A percentile compares a stretch with the other conserved stretches of the same genome.
These are phyloP conservation scores for Beta lomatogona DNA, from an alignment of 179 eudicot genomes.

Conservation along the genomic window DNA sequence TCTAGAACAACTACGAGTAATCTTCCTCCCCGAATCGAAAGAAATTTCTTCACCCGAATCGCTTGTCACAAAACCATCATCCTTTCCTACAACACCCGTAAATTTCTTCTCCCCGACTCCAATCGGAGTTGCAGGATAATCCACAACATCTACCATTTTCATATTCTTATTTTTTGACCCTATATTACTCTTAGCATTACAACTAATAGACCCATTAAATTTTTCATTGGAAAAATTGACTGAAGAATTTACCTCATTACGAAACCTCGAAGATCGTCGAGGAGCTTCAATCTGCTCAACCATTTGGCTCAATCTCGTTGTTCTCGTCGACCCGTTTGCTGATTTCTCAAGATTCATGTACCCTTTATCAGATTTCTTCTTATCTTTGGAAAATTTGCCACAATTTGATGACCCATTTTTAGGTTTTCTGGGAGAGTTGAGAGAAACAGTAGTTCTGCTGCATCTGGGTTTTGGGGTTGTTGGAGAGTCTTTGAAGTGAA, in stretches of 20 bases:
- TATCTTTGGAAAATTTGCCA: slow-evolving; percentile 10
- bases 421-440: not conserved
- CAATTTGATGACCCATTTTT: slow-evolving; percentile 8
- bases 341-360: slow-evolving; percentile 14
- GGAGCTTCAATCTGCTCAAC: slow-evolving; percentile 7
- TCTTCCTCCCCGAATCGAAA: slow-evolving; percentile 35
- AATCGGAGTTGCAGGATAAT: slow-evolving; percentile 25
- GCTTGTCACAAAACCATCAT: not conserved
- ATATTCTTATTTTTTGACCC: slow-evolving; percentile 12
- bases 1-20: slow-evolving; percentile 42
- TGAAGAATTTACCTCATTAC: slow-evolving; percentile 22
- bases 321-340: slow-evolving; percentile 31
- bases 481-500: slow-evolving; percentile 8
- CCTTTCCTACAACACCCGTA: not conserved
- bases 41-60: slow-evolving; percentile 10
- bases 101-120: slow-evolving; percentile 21
- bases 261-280: slow-evolving; percentile 48
- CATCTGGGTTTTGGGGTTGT: slow-evolving; percentile 29
- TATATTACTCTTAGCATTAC: not conserved
- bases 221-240: not conserved
- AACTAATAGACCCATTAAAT: not conserved
- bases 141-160: slow-evolving; percentile 7
- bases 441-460: slow-evolving; percentile 6
- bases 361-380: slow-evolving; percentile 13
- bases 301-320: slow-evolving; percentile 21